Percentiles rank a stretch among this genome's conserved stretches.
phyloP scores from a whole-genome alignment of 2,329 filamentous ascomycete species.

The Catunica adiposa region DNA sequence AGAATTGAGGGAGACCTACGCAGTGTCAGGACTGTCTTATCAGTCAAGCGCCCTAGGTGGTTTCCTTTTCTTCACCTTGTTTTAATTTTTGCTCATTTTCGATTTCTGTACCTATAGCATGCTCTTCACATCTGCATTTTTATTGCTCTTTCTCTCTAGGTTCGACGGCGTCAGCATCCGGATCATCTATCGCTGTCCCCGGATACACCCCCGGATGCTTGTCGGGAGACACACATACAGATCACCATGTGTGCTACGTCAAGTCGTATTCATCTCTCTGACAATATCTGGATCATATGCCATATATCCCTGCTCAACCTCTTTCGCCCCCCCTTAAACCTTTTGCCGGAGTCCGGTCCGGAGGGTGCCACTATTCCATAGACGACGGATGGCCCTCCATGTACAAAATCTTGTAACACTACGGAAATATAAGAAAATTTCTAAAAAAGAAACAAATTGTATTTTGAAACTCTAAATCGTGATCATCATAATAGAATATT shows the following conservation, averaged over 20 bases:
- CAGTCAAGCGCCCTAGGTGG: background rate
- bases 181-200: background rate
- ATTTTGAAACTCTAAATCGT: background rate
- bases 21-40: background rate
- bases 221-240: background rate
- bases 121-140: constrained; percentile 4
- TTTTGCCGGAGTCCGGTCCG: background rate
- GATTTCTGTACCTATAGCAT: constrained; percentile 1
- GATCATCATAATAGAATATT: background rate
- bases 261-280: background rate
- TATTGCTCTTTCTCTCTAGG: background rate
- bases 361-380: background rate
- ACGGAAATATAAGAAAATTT: constrained; percentile 15
- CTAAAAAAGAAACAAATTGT: background rate
- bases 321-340: constrained; percentile 1
- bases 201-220: background rate
- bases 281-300: background rate
- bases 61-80: background rate
- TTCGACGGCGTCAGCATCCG: background rate
- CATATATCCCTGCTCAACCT: background rate
- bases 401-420: constrained; percentile 22
- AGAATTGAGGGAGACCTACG: constrained; percentile 2
- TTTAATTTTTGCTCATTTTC: background rate
- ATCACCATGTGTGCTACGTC: constrained; percentile 1
- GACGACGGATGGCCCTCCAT: constrained; percentile 18